Conservation (phyloP, 768 basidiomycete genomes). For the Kondoa malvinella region DNA sequence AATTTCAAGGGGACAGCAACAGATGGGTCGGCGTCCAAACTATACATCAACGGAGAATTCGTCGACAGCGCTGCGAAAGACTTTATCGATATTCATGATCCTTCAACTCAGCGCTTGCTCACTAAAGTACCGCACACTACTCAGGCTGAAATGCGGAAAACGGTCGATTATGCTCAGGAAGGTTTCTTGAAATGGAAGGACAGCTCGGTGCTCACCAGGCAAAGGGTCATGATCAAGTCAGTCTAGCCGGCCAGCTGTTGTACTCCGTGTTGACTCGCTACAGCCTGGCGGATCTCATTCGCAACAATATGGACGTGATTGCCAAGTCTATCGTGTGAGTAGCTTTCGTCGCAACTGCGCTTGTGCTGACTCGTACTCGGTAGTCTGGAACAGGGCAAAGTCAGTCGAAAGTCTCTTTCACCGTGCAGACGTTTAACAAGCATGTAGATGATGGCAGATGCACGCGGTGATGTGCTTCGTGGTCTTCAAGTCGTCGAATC, state of each 20-base stretch:
- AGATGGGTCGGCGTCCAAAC: conserved; percentile 72
- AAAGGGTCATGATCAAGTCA: conserved; percentile 75
- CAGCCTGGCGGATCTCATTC: conserved; percentile 73
- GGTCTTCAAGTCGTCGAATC: conserved; percentile 36
- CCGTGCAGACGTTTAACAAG: too few relatives aligned
- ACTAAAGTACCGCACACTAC: conserved; percentile 83
- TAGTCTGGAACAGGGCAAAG: conserved; percentile 17
- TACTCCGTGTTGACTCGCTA: not conserved
- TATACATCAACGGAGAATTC: conserved; percentile 80
- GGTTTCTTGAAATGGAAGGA: conserved; percentile 81
- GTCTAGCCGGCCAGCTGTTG: conserved; percentile 27
- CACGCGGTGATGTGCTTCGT: conserved; percentile 82
- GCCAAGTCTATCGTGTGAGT: conserved; percentile 59
- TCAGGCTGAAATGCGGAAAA: conserved; percentile 56
- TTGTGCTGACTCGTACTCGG: not conserved
- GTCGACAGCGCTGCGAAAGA: conserved; percentile 56
- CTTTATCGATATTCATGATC: conserved; percentile 80
- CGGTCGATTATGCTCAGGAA: conserved; percentile 61
- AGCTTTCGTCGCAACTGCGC: not conserved
- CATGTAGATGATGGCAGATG: conserved; percentile 78
- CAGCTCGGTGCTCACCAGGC: conserved; percentile 66
- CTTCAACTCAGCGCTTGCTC: conserved; percentile 76
- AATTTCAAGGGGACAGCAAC: conserved; percentile 79
- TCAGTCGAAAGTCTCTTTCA: conserved; percentile 32
- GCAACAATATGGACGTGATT: conserved; percentile 67